These are phyloP conservation scores for Alliaria petiolata DNA, from an alignment of 345 rosid genomes.

Conservation along the genomic window DNA sequence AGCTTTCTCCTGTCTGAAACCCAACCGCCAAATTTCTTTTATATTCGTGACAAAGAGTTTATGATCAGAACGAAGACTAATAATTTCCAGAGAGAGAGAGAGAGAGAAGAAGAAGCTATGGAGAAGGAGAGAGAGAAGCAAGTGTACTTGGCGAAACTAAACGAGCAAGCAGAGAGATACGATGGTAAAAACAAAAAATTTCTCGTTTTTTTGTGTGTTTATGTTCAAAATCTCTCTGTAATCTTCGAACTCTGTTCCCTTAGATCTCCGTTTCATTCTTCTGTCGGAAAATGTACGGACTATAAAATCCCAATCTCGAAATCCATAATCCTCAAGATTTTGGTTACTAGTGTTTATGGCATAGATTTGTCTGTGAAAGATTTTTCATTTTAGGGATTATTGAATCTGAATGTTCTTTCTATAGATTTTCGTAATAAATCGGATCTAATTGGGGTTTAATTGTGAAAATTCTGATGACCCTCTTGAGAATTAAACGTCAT, in stretches of 20 bases:
- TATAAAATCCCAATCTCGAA: no score
- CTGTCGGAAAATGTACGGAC: background rate
- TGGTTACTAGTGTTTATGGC: background rate
- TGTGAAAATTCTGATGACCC: no score
- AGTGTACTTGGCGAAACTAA: slow-evolving; percentile 76
- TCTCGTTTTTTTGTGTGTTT: background rate
- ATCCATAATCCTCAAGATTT: no score
- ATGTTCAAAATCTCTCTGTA: background rate
- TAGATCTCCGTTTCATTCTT: background rate
- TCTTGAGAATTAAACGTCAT: no score
- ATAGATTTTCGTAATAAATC: no score
- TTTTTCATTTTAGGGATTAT: no score
- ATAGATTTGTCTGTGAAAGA: background rate
- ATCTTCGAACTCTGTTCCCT: background rate
- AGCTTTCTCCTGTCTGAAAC: slow-evolving; percentile 19
- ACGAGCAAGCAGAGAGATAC: slow-evolving; percentile 89
- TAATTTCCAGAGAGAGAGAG: background rate
- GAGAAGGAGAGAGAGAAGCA: slow-evolving; percentile 63
- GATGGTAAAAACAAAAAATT: slow-evolving; percentile 43
- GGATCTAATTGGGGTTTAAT: background rate
- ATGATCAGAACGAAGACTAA: slow-evolving; percentile 13
- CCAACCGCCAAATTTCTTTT: slow-evolving; percentile 33
- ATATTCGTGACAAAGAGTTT: slow-evolving; percentile 1
- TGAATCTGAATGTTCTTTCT: background rate
- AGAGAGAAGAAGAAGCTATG: no score